Evolutionary conservation across 441 rosid species (phyloP).

Genomic region (Mallotus japonicus): DNA sequence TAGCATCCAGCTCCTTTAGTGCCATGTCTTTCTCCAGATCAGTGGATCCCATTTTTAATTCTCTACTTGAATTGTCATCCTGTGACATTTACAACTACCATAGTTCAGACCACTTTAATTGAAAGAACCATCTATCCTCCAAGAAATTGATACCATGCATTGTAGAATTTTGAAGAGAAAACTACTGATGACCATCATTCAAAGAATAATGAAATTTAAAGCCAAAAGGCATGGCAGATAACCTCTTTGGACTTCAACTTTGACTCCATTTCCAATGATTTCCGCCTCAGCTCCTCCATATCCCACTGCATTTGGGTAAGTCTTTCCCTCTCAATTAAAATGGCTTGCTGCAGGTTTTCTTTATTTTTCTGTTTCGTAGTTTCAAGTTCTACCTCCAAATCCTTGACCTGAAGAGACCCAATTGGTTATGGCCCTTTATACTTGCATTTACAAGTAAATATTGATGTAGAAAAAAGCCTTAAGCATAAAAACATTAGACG

Average conservation of each 20-base stretch:
- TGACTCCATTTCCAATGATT: slow-evolving; percentile 85
- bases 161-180: not conserved
- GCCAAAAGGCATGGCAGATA: slow-evolving; percentile 16
- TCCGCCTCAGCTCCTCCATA: slow-evolving; percentile 84
- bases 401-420: slow-evolving; percentile 63
- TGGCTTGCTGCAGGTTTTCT: slow-evolving; percentile 90
- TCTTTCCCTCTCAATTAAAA: slow-evolving; percentile 81
- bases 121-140: slow-evolving; percentile 8
- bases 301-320: slow-evolving; percentile 98
- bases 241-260: slow-evolving; percentile 80
- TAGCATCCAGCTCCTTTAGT: slow-evolving; percentile 61
- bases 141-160: not conserved
- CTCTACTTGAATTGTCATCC: slow-evolving; percentile 54
- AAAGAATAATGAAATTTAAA: slow-evolving; percentile 1
- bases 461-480: not conserved
- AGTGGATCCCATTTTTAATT: slow-evolving; percentile 35
- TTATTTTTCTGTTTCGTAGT: slow-evolving; percentile 77
- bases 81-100: slow-evolving; percentile 32
- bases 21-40: slow-evolving; percentile 43
- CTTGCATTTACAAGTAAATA: not conserved
- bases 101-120: not conserved
- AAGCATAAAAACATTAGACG: slow-evolving; percentile 3
- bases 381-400: slow-evolving; percentile 94
- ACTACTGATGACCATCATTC: not conserved
- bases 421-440: slow-evolving; percentile 11